These are phyloP conservation scores for Colletotrichum ledebouriae DNA, from an alignment of 2,329 filamentous ascomycete species.

Conservation along the genomic window DNA sequence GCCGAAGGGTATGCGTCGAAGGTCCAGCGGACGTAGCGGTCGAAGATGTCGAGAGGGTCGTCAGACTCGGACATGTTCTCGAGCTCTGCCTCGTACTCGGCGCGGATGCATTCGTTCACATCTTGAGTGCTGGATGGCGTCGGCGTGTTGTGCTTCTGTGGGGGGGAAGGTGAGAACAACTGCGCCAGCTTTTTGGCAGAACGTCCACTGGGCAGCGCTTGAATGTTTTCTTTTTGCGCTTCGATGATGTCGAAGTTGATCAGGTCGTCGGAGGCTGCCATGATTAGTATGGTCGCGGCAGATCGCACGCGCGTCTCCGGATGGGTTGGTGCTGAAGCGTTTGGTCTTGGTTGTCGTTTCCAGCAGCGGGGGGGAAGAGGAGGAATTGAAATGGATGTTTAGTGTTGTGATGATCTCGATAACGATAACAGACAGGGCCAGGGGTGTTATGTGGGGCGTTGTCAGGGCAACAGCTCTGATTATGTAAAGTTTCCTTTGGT, in stretches of 20 bases:
- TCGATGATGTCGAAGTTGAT: conserved; percentile 94
- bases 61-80: conserved; percentile 85
- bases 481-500: not conserved
- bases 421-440: conserved; percentile 30
- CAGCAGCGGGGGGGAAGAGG: conserved; percentile 4
- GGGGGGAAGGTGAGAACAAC: conserved; percentile 78
- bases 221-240: conserved; percentile 97
- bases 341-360: conserved; percentile 32
- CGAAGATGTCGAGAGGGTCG: conserved; percentile 94
- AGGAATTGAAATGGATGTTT: conserved; percentile 11
- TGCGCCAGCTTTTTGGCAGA: conserved; percentile 91
- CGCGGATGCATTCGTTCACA: conserved; percentile 82
- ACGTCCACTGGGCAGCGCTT: conserved; percentile 86
- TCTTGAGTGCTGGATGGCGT: conserved; percentile 81
- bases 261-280: conserved; percentile 65
- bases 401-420: conserved; percentile 43
- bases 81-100: conserved; percentile 89
- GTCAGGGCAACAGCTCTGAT: conserved; percentile 35
- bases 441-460: conserved; percentile 36
- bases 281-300: conserved; percentile 50
- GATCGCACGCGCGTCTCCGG: conserved; percentile 37
- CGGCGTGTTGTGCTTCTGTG: conserved; percentile 70
- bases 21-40: conserved; percentile 97
- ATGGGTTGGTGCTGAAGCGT: conserved; percentile 22
- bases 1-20: conserved; percentile 94